Evolutionary conservation across 345 rosid genomes (phyloP).

Genomic region (Hibiscus mutabilis): DNA sequence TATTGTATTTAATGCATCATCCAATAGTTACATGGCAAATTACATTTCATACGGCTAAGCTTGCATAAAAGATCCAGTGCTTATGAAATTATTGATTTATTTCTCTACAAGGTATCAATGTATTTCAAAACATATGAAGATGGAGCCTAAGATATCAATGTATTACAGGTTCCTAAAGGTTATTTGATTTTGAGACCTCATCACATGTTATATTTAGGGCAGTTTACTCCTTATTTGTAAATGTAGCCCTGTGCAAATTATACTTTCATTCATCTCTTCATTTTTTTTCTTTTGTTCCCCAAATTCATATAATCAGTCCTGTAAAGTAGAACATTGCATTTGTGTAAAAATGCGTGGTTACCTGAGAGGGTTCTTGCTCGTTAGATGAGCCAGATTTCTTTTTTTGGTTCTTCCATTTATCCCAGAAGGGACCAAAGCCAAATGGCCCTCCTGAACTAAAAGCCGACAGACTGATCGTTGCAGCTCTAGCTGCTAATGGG

Average conservation of each 20-base stretch:
- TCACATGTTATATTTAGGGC: background rate
- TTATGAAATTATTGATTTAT: background rate
- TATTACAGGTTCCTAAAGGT: background rate
- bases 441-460: conserved; percentile 76
- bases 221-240: background rate
- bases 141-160: background rate
- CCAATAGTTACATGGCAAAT: background rate
- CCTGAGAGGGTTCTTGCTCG: conserved; percentile 50
- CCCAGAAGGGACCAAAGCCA: conserved; percentile 57
- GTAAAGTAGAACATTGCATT: background rate
- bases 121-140: background rate
- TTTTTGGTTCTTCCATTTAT: conserved; percentile 61
- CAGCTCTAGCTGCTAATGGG: conserved; percentile 60
- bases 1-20: background rate
- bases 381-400: conserved; percentile 48
- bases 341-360: conserved; percentile 15
- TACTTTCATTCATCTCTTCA: background rate
- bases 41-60: background rate
- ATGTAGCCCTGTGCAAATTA: background rate
- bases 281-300: background rate
- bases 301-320: background rate
- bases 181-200: background rate
- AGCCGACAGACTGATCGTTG: conserved; percentile 74
- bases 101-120: background rate
- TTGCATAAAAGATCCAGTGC: background rate